Base-by-base conservation (phyloP, 2,329 filamentous ascomycete genomes). In the Xylaria sp. region DNA sequence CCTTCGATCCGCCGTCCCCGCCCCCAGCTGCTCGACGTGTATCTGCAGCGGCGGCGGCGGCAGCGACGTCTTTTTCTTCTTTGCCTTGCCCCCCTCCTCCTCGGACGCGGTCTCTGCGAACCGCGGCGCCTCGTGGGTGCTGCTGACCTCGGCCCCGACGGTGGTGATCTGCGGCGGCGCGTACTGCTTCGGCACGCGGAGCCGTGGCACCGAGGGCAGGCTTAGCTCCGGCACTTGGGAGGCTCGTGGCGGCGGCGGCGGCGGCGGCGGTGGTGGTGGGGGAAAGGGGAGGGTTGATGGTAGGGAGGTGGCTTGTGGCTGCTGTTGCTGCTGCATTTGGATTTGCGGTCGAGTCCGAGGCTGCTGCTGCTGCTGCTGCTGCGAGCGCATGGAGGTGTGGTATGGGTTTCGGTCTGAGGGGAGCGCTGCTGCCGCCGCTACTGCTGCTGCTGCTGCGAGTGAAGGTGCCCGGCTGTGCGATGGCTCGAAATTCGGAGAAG, bases 131-230 rank as follows among this genome's bases (percentile, higher is more conserved):
- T 69, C 65, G 11, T 63, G 50, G n/a, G 41, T 43, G 16, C 63
- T 53, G 4, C 68, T 69, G 4, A 75, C 72, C 2, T 66, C 58
- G 47, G 72, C 59, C 13, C 63, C 58, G 49, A 40, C 54, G 9
- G 59, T 9, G 24, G 58, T 63, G 16, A 78, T 69, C 13, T 61
- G 59, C 0, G 75, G 76, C 1, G 77, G 74, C 1, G 63, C 54
- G 60, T 77, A 74, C 59, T 74, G 73, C 61, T 73, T 78, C 0
- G 78, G 73, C 9, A 75, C 63, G 0, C 69, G 64, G 0, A 78
- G 63, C 20, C 72, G 73, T 1, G 68, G 68, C 0, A 77, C 56
- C 0, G 75, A 74, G 0, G 76, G 73, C 1, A 76, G 64, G 0
- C 61, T 45, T 7, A 79, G 62, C 0, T 69, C 68, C 0, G 75